A percentile compares a stretch with the other conserved stretches of the same genome.
These are phyloP conservation scores for Lentinula aciculospora DNA, from an alignment of 768 basidiomycete genomes.

Conservation along the genomic window DNA sequence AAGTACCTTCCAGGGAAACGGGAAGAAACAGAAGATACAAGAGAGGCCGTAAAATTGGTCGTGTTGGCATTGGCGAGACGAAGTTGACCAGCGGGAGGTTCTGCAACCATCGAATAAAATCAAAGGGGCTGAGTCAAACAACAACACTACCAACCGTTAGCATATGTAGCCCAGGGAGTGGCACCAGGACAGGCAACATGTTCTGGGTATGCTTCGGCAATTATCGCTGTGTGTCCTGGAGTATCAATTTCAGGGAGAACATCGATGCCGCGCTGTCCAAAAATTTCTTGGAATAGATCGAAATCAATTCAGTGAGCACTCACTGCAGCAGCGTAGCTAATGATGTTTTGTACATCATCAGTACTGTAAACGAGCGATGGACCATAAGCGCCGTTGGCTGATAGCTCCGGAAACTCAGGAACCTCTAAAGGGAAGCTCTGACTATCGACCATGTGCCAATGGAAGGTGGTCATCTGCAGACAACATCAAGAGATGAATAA, in stretches of 20 bases:
- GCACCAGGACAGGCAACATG: slow-evolving; percentile 61
- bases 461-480: slow-evolving; percentile 62
- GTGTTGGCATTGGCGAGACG: slow-evolving; percentile 61
- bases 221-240: slow-evolving; percentile 74
- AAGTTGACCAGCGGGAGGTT: slow-evolving; percentile 82
- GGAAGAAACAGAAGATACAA: slow-evolving; percentile 49
- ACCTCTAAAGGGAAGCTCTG: slow-evolving; percentile 76
- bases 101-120: slow-evolving; percentile 15
- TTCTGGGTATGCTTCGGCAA: slow-evolving; percentile 64
- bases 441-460: slow-evolving; percentile 84
- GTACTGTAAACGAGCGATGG: slow-evolving; percentile 44
- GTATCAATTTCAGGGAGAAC: slow-evolving; percentile 40
- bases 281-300: background rate
- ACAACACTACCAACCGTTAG: slow-evolving; percentile 22
- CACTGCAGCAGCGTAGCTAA: slow-evolving; percentile 66
- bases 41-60: slow-evolving; percentile 47
- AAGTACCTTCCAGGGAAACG: slow-evolving; percentile 57
- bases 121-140: background rate
- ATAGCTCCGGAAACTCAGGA: slow-evolving; percentile 53
- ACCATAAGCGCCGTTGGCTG: slow-evolving; percentile 65
- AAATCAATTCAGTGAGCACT: slow-evolving; percentile 18
- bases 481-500: background rate
- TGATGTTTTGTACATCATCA: slow-evolving; percentile 51
- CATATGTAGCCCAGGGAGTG: slow-evolving; percentile 55
- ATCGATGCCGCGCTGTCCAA: slow-evolving; percentile 62